phyloP scores from a whole-genome alignment of 352 stramenopile species.

The Discostella stelligera region DNA sequence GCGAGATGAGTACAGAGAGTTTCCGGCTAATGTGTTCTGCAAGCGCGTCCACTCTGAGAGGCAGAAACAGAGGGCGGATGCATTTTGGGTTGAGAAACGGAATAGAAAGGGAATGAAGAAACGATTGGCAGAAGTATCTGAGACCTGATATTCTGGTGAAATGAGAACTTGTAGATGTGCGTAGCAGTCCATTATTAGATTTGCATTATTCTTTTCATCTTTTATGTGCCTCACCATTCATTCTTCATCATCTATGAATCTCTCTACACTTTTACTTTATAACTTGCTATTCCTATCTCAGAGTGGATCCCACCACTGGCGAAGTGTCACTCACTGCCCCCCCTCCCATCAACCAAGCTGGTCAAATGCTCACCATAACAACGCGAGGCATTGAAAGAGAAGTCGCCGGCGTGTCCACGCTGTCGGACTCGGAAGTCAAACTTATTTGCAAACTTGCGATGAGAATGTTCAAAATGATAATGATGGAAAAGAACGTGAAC shows the following conservation, averaged over 20 bases:
- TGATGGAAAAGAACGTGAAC: conserved; percentile 55
- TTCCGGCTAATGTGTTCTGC: background rate
- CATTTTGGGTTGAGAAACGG: conserved; percentile 8
- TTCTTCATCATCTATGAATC: no score
- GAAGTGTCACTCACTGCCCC: conserved; percentile 76
- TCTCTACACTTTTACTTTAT: no score
- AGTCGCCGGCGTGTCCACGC: no score
- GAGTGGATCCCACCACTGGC: conserved; percentile 59
- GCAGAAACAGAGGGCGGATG: conserved; percentile 1
- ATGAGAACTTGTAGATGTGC: no score
- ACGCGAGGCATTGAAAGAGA: no score
- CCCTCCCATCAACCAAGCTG: conserved; percentile 68
- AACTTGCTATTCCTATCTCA: no score
- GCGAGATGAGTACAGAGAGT: background rate
- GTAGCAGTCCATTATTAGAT: no score
- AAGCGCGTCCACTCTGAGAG: conserved; percentile 18
- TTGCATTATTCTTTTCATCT: no score
- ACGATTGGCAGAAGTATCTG: background rate
- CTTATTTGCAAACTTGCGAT: no score
- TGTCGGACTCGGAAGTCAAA: no score
- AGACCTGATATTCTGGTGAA: no score
- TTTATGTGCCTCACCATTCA: no score
- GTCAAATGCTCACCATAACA: conserved; percentile 40
- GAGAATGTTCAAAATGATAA: conserved; percentile 59
- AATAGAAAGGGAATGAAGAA: background rate